phyloP scores from a whole-genome alignment of 148 eudicot genomes.

The Dysphania ambrosioides region DNA sequence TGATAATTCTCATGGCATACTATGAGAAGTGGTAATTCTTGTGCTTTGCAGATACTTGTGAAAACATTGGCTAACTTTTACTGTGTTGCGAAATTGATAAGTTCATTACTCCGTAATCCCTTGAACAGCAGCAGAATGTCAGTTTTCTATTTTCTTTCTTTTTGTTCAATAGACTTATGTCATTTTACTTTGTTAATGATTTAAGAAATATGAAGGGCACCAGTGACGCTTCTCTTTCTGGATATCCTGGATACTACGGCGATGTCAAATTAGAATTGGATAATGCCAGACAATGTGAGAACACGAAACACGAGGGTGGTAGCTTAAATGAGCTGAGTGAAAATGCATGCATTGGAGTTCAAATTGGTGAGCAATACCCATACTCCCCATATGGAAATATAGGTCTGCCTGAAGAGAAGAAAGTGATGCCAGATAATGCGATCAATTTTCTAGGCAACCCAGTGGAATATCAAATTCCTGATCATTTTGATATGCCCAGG shows the following conservation, averaged over 20 bases:
- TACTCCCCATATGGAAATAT: conserved; percentile 46
- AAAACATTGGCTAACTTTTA: not conserved
- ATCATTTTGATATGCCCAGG: conserved; percentile 54
- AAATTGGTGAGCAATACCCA: conserved; percentile 62
- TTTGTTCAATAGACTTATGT: not conserved
- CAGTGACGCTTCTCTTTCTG: conserved; percentile 44
- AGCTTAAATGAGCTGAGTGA: conserved; percentile 43
- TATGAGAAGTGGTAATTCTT: not conserved
- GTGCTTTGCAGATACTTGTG: not conserved
- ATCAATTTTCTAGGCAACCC: conserved; percentile 46
- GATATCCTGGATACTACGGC: conserved; percentile 41
- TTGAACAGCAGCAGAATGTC: not conserved
- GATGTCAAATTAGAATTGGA: conserved; percentile 42
- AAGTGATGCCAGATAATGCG: conserved; percentile 37
- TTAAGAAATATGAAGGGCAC: conserved; percentile 68
- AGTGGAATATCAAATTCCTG: conserved; percentile 54
- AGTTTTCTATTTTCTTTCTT: not conserved
- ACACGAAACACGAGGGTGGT: conserved; percentile 40
- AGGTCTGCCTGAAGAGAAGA: conserved; percentile 48
- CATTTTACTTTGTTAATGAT: not conserved
- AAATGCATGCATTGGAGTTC: conserved; percentile 53
- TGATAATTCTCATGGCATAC: not conserved
- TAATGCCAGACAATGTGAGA: conserved; percentile 40
- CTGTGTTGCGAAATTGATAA: not conserved
- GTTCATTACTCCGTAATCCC: not conserved